phyloP scores from a whole-genome alignment of 2,329 filamentous ascomycete genomes.

The Pseudophaeomoniella oleicola region DNA sequence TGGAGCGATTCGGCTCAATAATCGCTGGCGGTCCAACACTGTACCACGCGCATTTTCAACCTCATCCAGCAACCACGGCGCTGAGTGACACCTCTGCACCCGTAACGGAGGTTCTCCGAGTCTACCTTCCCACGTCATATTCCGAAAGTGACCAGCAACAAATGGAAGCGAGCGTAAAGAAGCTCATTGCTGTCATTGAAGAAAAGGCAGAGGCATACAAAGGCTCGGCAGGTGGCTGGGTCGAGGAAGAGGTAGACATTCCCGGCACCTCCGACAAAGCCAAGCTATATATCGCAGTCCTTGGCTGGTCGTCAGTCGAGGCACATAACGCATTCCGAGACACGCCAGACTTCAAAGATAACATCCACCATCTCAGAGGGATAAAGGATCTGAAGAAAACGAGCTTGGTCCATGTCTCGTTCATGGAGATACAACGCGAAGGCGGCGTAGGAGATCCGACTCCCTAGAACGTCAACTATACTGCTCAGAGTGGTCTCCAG shows the following conservation, averaged over 20 bases:
- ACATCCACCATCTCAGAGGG: conserved; percentile 10
- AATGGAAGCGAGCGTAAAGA: conserved; percentile 7
- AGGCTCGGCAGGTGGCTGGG: conserved; percentile 11
- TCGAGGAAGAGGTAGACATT: conserved; percentile 14
- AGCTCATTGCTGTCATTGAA: conserved; percentile 6
- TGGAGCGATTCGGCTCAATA: conserved; percentile 8
- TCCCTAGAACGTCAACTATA: not conserved
- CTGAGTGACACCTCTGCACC: conserved; percentile 7
- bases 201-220: conserved; percentile 9
- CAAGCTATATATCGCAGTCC: conserved; percentile 14
- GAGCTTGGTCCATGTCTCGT: conserved; percentile 9
- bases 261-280: conserved; percentile 15
- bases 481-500: not conserved
- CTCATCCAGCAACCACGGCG: conserved; percentile 11
- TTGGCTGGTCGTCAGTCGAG: conserved; percentile 25
- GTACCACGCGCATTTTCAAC: conserved; percentile 11
- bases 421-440: not conserved
- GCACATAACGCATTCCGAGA: conserved; percentile 22
- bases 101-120: conserved; percentile 12
- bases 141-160: conserved; percentile 8
- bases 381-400: conserved; percentile 12
- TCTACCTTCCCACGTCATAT: conserved; percentile 11
- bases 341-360: conserved; percentile 20
- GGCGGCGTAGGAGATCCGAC: not conserved
- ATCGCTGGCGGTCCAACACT: conserved; percentile 7